Conservation (phyloP, 2,329 filamentous ascomycete species). For the Nigrospora osmanthi region DNA sequence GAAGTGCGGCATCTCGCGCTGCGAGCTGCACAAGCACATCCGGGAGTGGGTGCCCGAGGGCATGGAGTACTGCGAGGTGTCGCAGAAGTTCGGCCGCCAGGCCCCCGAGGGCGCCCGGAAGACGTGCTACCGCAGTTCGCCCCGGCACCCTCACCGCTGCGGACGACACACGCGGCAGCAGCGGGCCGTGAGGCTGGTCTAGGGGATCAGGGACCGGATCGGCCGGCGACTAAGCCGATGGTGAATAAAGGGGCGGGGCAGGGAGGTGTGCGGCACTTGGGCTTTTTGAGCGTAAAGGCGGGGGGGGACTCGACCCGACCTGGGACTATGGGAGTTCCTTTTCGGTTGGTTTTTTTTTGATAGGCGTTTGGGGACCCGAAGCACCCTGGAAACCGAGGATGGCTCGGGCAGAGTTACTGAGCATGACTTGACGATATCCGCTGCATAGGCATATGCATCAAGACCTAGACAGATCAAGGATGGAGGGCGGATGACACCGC, state of each 20-base stretch:
- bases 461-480: too few species aligned
- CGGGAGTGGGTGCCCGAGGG: conserved; percentile 49
- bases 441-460: too few species aligned
- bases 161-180: conserved; percentile 40
- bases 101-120: conserved; percentile 37
- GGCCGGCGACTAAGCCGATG: not conserved
- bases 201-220: not conserved
- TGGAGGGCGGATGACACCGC: too few species aligned
- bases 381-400: too few species aligned
- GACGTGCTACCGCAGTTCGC: conserved; percentile 53
- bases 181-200: conserved; percentile 19
- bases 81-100: conserved; percentile 44
- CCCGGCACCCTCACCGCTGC: conserved; percentile 49
- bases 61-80: conserved; percentile 54
- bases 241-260: not conserved
- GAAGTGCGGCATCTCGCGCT: conserved; percentile 53
- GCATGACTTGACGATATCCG: too few species aligned
- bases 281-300: too few species aligned
- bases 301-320: too few species aligned
- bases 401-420: too few species aligned
- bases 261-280: too few species aligned
- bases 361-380: too few species aligned
- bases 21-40: conserved; percentile 57
- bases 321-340: too few species aligned
- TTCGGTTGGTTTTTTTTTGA: too few species aligned